Evolutionary conservation across 768 basidiomycete genomes (phyloP).

Genomic region (Suillus hirtellus): DNA sequence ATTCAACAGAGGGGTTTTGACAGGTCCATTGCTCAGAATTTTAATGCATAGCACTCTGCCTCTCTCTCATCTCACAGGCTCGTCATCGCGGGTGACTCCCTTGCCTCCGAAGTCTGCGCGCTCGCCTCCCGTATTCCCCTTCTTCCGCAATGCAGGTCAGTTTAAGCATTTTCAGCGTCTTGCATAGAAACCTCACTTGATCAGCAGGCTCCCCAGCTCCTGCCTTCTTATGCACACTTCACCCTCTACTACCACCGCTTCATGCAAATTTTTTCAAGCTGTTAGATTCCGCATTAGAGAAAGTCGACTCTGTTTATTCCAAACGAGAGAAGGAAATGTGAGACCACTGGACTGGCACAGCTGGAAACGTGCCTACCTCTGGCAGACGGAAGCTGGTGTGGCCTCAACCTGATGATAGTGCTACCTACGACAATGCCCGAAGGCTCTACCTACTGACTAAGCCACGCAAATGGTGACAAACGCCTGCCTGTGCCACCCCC

Average conservation of each 20-base stretch:
- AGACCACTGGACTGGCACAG: not conserved
- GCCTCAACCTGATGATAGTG: too few species aligned
- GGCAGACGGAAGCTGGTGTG: too few species aligned
- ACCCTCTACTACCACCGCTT: constrained; percentile 55
- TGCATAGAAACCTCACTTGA: not conserved
- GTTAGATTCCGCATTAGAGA: constrained; percentile 78
- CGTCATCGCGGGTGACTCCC: constrained; percentile 9
- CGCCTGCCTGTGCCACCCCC: too few species aligned
- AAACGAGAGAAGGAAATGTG: constrained; percentile 67
- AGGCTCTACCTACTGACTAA: too few species aligned
- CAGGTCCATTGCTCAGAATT: constrained; percentile 19
- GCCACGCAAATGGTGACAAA: too few species aligned
- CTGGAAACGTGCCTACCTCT: too few species aligned
- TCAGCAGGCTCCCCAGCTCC: constrained; percentile 18
- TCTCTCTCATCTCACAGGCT: constrained; percentile 12
- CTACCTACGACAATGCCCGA: too few species aligned
- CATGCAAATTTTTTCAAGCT: constrained; percentile 75
- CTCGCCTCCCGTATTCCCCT: constrained; percentile 11
- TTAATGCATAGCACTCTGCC: constrained; percentile 2
- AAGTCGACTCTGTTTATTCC: constrained; percentile 82
- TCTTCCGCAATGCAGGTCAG: constrained; percentile 19
- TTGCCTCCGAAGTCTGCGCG: constrained; percentile 11
- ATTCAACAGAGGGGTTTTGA: not conserved
- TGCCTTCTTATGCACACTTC: constrained; percentile 46
- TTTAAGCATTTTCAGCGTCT: not conserved